A percentile compares a stretch with the other conserved stretches of the same genome.
These are phyloP conservation scores for Neopestalotiopsis clavispora DNA, from an alignment of 2,329 filamentous ascomycete species.

Conservation along the genomic window DNA sequence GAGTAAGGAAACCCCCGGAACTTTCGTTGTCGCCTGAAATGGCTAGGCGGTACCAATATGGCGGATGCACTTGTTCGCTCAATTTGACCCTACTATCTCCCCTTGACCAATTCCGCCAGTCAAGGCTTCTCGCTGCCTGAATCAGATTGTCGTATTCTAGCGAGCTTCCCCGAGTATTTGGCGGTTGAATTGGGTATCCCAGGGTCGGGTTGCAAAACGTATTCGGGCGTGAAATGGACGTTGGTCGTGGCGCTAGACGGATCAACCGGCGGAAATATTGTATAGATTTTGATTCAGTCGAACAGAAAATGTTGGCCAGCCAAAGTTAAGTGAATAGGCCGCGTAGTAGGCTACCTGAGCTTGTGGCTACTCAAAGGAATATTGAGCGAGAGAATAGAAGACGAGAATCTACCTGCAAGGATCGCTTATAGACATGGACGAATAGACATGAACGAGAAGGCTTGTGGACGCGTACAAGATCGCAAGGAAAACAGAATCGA, in stretches of 20 bases:
- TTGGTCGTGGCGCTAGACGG: background rate
- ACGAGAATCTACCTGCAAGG: background rate
- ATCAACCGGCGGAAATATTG: background rate
- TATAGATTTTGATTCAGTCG: background rate
- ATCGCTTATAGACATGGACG: background rate
- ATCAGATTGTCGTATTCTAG: too few species aligned
- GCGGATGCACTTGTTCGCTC: too few species aligned
- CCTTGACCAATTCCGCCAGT: too few species aligned
- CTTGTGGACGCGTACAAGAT: background rate
- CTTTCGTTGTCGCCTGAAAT: background rate
- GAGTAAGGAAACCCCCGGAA: background rate
- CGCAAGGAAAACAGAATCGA: background rate
- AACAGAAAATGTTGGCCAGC: background rate
- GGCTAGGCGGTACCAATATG: background rate
- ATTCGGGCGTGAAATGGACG: background rate
- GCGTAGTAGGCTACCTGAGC: constrained; percentile 8
- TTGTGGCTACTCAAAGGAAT: background rate
- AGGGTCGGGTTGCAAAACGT: background rate
- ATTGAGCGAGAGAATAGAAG: constrained; percentile 10
- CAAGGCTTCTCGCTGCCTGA: too few species aligned
- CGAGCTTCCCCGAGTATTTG: background rate
- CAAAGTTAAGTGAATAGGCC: background rate
- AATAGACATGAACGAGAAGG: background rate
- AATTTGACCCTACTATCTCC: too few species aligned
- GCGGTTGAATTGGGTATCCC: background rate